Evolutionary conservation across 257 asterid species (phyloP), one percentile per base, ranked within the genome.

Genomic region (Solanum pimpinellifolium): DNA sequence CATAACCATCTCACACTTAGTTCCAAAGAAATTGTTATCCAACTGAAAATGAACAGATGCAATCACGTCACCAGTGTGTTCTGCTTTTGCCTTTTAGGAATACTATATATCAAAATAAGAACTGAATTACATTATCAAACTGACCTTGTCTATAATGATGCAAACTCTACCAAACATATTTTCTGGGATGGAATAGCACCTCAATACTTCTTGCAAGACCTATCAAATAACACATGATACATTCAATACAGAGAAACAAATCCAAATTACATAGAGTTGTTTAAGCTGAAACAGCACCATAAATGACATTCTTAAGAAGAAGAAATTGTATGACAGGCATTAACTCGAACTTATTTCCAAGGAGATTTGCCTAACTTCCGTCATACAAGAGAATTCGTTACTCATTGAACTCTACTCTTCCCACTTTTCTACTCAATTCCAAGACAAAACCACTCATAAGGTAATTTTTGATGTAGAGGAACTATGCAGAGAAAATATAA

Each of bases 121-220:
- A 27, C 29, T 27, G 29, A 27, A 27, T 27, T 27, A 56, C 56
- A 88, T 81, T 41, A 77, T 90, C 89, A 68, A 84, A 87, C 94
- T 90, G 70, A 97, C 99, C 98, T 97, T 97, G 93, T 97, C 99
- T 85, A 96, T 95, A 82, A 92, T 91, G 37, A 97, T 92, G 92
- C 99, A 97, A 89, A 97, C 99, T 90, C 96, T 93, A 86, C 93
- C 92, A 93, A 96, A 96, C 88, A 92, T 87, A 89, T 90, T 90
- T 21, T 97, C 99, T 60, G 99, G 96, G 80, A 96, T 84, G 5
- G 98, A 94, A 87, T 93, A 97, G 88, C 93, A 94, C 56, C 91
- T 91, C 89, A 97, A 86, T 60, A 97, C 96, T 93, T 95, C 99
- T 92, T 97, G 99, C 92, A 97, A 90, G 88, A 97, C 99, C 99